Conservation (phyloP, 805 yeast genomes). For the Dipodascus geniculatus region DNA sequence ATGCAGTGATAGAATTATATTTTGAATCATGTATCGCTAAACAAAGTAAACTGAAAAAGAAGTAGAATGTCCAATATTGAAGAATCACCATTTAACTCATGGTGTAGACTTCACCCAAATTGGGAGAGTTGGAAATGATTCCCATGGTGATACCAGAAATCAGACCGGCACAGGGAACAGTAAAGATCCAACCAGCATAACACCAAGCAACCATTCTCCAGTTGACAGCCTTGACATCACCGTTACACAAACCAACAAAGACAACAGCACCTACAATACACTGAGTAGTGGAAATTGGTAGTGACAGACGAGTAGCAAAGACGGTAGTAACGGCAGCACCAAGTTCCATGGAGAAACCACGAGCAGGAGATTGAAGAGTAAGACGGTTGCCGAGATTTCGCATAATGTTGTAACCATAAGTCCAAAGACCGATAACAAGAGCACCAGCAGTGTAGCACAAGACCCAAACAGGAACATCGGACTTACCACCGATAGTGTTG, state of each 20-base stretch:
- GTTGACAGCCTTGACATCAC: slow-evolving; percentile 49
- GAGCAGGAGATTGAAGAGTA: slow-evolving; percentile 64
- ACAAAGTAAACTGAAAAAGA: background rate
- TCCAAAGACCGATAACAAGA: slow-evolving; percentile 58
- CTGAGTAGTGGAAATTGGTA: slow-evolving; percentile 72
- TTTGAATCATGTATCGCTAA: background rate
- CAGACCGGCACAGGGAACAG: slow-evolving; percentile 63
- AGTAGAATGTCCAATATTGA: too few relatives aligned
- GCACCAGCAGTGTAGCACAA: slow-evolving; percentile 57
- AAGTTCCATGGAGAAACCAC: slow-evolving; percentile 66
- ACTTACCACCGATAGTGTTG: slow-evolving; percentile 33
- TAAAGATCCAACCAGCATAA: slow-evolving; percentile 59
- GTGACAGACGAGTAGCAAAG: slow-evolving; percentile 59
- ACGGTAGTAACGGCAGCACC: slow-evolving; percentile 70
- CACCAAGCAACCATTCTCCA: slow-evolving; percentile 71
- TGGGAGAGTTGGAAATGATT: slow-evolving; percentile 55
- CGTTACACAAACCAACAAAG: slow-evolving; percentile 62
- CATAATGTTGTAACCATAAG: slow-evolving; percentile 61
- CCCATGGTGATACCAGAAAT: slow-evolving; percentile 57
- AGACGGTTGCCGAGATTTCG: slow-evolving; percentile 59
- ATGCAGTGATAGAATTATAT: background rate
- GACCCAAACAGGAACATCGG: slow-evolving; percentile 63
- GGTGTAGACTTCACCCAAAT: slow-evolving; percentile 27
- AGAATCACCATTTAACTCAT: background rate
- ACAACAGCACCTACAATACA: slow-evolving; percentile 72